These are phyloP conservation scores for Fonticula alba DNA, from an alignment of 78 protist genomes.

Conservation along the genomic window DNA sequence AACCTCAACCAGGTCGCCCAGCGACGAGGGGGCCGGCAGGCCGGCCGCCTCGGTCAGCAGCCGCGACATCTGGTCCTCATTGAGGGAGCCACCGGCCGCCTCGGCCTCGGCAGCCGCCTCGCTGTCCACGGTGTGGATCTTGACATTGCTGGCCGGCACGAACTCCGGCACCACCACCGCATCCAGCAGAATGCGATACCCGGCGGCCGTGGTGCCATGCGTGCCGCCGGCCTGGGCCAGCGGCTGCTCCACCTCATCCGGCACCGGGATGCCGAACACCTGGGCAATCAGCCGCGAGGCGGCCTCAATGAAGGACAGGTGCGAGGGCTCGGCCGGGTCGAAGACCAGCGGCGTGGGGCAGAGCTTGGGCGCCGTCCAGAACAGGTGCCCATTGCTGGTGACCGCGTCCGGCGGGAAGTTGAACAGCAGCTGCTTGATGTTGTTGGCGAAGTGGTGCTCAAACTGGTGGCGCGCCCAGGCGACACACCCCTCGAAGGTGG, in stretches of 20 bases:
- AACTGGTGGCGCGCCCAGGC: conserved; percentile 79
- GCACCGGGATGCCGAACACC: too few species aligned
- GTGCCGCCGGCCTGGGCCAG: too few species aligned
- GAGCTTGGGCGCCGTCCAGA: conserved; percentile 81
- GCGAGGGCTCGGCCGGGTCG: conserved; percentile 31
- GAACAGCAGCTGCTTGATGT: conserved; percentile 67
- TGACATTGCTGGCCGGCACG: conserved; percentile 48
- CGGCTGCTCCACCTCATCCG: too few species aligned
- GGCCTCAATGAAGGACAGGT: conserved; percentile 61
- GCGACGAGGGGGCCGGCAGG: too few species aligned
- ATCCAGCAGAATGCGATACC: too few species aligned
- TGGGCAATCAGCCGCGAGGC: too few species aligned
- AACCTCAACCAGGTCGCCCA: conserved; percentile 4
- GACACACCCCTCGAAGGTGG: conserved; percentile 15
- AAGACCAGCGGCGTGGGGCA: conserved; percentile 55
- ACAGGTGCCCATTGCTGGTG: conserved; percentile 19
- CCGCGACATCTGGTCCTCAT: too few species aligned
- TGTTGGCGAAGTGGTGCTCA: conserved; percentile 60
- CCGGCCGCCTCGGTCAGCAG: too few species aligned
- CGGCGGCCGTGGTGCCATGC: too few species aligned
- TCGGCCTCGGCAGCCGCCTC: not conserved
- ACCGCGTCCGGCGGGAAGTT: conserved; percentile 82
- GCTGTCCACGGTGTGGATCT: conserved; percentile 47
- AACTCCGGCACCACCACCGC: conserved; percentile 70
- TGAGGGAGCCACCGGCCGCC: not conserved